These are phyloP conservation scores for Pyracantha coccinea DNA, from an alignment of 331 rosid genomes.

Conservation along the genomic window DNA sequence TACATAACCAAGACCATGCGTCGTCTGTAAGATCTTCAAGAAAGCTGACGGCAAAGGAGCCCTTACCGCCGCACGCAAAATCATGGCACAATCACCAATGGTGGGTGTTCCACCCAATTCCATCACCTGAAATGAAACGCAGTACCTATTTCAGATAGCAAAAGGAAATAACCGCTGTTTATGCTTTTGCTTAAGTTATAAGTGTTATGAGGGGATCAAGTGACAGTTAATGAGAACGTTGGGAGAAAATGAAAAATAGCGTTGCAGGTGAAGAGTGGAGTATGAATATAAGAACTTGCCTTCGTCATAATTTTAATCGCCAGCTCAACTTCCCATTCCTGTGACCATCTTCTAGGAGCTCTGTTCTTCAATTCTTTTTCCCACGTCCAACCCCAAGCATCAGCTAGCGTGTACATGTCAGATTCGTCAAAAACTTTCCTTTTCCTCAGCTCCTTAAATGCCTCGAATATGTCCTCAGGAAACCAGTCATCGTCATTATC, in stretches of 20 bases:
- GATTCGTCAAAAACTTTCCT: slow-evolving; percentile 77
- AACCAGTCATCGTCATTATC: slow-evolving; percentile 96
- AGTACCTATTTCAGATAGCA: slow-evolving; percentile 17
- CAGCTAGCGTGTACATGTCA: slow-evolving; percentile 93
- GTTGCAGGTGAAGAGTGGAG: neutral
- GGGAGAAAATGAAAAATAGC: neutral
- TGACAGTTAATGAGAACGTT: no score
- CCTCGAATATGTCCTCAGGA: slow-evolving; percentile 75
- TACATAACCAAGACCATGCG: slow-evolving; percentile 76
- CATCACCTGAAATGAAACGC: slow-evolving; percentile 50
- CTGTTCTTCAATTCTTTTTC: slow-evolving; percentile 62
- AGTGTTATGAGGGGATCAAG: no score
- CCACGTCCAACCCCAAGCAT: slow-evolving; percentile 99
- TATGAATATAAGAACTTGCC: slow-evolving; percentile 41
- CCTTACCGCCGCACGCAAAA: slow-evolving; percentile 79
- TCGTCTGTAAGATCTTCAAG: slow-evolving; percentile 78
- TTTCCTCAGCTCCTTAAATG: slow-evolving; percentile 83
- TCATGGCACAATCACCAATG: slow-evolving; percentile 85
- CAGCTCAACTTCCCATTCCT: slow-evolving; percentile 91
- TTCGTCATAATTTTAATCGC: slow-evolving; percentile 73
- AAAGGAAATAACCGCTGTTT: neutral
- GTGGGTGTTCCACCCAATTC: slow-evolving; percentile 91
- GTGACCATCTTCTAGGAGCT: slow-evolving; percentile 85
- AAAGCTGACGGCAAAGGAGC: slow-evolving; percentile 84
- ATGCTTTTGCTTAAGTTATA: neutral